Evolutionary conservation across 1,284 basidiomycete genomes (phyloP), one percentile per base, ranked within the genome.

Genomic region (Austroboletus olivaceoglutinosus): DNA sequence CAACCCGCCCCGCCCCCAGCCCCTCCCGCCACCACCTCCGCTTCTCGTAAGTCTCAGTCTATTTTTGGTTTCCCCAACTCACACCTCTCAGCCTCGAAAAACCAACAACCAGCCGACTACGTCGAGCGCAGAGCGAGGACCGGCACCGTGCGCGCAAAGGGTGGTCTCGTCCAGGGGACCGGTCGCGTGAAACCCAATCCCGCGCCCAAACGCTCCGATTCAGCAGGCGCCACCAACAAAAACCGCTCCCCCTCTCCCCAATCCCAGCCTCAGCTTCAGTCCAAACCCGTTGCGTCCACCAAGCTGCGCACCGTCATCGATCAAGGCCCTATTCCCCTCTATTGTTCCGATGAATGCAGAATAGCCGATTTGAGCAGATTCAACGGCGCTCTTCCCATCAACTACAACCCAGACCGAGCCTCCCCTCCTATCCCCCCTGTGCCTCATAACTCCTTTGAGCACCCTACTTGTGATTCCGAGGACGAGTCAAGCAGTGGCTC

Each of bases 291-390:
- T 43, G 53, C 63, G 5, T 69, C 73, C 13, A 55, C 76, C 31
- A 80, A 80, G 58, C 74, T 76, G 41, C 78, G 81, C 38, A 82
- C 81, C 5, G 73, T 89, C 68, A 89, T 90, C 70, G 86, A 89
- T 71, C 85, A 85, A 64, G 75, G 76, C 2, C 87, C 84, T 12
- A 80, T 80, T 3, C 86, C 87, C 21, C 77, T 90, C 55, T 91
- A 90, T 70, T 91, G 87, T 70, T 89, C 86, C 3, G 85, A 88
- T 56, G 78, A 83, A 62, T 91, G 87, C 67, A 76, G 79, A 54
- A 67, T 83, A 37, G 70, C 70, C 39, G 86, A 89, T 66, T 63
- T 81, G 57, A 71, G 74, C 60, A 70, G 69, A 57, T 62, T 60
- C 39, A 66, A 72, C 36, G 70, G 71, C 45, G 70, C 66, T 52